Base-by-base conservation (phyloP, 164 flowering plant genomes). In the Houttuynia cordata region DNA sequence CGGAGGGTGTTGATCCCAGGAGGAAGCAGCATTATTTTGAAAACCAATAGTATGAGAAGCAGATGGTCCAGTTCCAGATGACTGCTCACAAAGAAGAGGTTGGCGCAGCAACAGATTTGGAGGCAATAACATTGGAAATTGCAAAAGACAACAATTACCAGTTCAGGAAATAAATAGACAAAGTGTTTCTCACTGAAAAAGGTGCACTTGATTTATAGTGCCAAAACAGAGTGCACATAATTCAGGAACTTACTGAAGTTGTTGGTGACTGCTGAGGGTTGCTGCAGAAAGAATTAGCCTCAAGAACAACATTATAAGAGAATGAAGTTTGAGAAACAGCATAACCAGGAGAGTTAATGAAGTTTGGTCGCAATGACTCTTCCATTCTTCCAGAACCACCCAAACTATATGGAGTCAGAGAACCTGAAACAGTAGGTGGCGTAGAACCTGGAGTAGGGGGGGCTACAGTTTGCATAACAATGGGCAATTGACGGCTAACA, bases 41-140 rank as follows among this genome's bases (percentile, higher is more conserved):
- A 73, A 45, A 51, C 52, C 63, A n/a, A 65, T 54, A 61, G 64
- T 67, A 68, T 76, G 74, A 14, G 79, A 72, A 56, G 72, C 74
- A 60, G 70, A 74, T 3, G 78, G 65, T 47, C 73, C 65, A 62
- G 66, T 51, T 42, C 65, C 62, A 58, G 71, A 51, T 50, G 76
- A 58, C 50, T 56, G 70, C 7, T 69, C 67, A 63, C 73, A 67
- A 50, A 51, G 67, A 40, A 73, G 73, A 42, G 74, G 76, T 45
- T 74, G 75, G 51, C 60, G 54, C 37, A 30, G 37, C 37, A 24
- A 62, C 60, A 30, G 64, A 65, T 64, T 62, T 21, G 51, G 70
- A 61, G 7, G 62, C 65, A 17, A 67, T 62, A 41, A 40, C 56
- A 60, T 50, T 62, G 22, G 71, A 52, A 42, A 52, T 64, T 62